Evolutionary conservation across 2,329 filamentous ascomycete species (phyloP).

Genomic region (Phyllosticta paracitricarpa): DNA sequence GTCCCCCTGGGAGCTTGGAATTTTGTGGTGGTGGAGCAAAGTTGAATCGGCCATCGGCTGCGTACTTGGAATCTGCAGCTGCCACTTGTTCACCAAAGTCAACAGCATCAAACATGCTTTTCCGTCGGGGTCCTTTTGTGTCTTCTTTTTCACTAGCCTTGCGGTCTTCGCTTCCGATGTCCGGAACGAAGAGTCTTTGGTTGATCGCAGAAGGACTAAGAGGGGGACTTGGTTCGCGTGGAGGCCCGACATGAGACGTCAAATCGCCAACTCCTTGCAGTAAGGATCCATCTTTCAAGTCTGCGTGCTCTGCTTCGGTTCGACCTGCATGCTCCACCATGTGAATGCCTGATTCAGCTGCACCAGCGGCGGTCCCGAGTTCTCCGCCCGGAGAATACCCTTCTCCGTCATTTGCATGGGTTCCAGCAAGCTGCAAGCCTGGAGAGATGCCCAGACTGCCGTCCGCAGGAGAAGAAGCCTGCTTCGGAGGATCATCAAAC

Average conservation of each 20-base stretch:
- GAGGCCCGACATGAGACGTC: neutral
- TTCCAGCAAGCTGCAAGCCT: constrained; percentile 1
- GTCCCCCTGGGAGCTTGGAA: neutral
- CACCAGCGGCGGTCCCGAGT: neutral
- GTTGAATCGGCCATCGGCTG: constrained; percentile 35
- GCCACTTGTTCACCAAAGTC: constrained; percentile 40
- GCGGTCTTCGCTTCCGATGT: neutral
- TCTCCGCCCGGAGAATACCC: constrained; percentile 1
- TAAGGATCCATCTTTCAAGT: neutral
- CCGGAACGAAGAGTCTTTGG: neutral
- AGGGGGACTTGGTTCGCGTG: constrained; percentile 7
- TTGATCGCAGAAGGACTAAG: constrained; percentile 7
- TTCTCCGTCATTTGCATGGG: constrained; percentile 7
- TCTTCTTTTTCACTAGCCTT: neutral
- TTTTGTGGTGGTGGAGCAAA: constrained; percentile 9
- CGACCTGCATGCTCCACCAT: neutral
- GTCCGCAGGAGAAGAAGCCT: constrained; percentile 12
- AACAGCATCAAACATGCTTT: constrained; percentile 43
- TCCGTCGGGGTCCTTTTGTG: constrained; percentile 13
- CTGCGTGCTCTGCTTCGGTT: neutral
- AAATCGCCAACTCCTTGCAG: neutral
- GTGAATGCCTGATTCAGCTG: neutral
- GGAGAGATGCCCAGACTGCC: constrained; percentile 4
- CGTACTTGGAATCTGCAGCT: constrained; percentile 45
- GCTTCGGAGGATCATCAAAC: constrained; percentile 8